A percentile compares a stretch with the other conserved stretches of the same genome.
These are phyloP conservation scores for Plasmopara viticola DNA, from an alignment of 352 stramenopile species.

Conservation along the genomic window DNA sequence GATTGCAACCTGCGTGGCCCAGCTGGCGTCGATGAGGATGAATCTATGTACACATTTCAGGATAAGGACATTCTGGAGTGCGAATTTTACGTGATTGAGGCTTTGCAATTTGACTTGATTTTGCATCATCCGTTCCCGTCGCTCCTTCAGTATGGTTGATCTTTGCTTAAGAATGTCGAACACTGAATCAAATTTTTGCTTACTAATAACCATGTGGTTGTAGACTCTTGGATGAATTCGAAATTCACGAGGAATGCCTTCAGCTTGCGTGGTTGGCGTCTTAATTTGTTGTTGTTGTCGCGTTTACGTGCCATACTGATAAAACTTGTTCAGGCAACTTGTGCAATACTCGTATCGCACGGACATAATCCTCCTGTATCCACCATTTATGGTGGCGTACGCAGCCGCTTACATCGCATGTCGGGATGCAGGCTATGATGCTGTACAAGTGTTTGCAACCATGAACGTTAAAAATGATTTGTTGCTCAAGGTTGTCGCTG, in stretches of 20 bases:
- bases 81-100: conserved; percentile 87
- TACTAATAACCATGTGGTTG: not conserved
- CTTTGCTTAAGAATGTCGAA: conserved; percentile 1
- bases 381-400: conserved; percentile 86
- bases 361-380: conserved; percentile 79
- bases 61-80: conserved; percentile 88
- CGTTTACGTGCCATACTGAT: not conserved
- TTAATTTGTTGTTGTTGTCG: not conserved
- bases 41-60: conserved; percentile 85
- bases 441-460: conserved; percentile 59
- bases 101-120: conserved; percentile 84
- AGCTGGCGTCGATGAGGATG: conserved; percentile 80
- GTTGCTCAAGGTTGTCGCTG: conserved; percentile 68
- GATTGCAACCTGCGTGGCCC: not conserved
- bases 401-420: conserved; percentile 74
- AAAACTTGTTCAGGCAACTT: conserved; percentile 49
- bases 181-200: not conserved
- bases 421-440: conserved; percentile 70
- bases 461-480: conserved; percentile 83
- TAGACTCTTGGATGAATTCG: conserved; percentile 80
- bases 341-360: conserved; percentile 86
- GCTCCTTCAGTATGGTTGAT: conserved; percentile 55
- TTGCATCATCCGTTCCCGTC: conserved; percentile 80
- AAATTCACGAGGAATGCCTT: conserved; percentile 82
- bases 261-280: conserved; percentile 63